Conservation (phyloP, 192 early-diverging fungal genomes). For the Coemansia aciculifera region DNA sequence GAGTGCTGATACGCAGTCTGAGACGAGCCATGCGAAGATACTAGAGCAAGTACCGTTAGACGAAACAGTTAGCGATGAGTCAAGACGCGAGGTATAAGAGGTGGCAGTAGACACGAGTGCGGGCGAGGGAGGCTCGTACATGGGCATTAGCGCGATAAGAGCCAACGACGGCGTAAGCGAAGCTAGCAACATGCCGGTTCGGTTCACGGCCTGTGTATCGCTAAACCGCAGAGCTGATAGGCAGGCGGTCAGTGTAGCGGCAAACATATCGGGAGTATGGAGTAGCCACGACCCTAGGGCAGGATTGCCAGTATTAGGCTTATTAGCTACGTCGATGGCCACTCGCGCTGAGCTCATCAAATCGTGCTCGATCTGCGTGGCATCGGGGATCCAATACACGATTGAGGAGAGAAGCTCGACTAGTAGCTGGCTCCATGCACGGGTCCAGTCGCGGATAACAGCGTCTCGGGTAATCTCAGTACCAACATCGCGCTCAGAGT, state of each 20-base stretch:
- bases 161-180: conserved; percentile 24
- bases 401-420: conserved; percentile 18
- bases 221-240: conserved; percentile 16
- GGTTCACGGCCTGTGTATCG: conserved; percentile 20
- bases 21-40: conserved; percentile 19
- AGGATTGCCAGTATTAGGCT: neutral
- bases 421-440: conserved; percentile 35
- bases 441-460: conserved; percentile 44
- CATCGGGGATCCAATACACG: conserved; percentile 23
- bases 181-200: conserved; percentile 13
- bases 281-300: conserved; percentile 18
- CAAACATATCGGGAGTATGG: conserved; percentile 10
- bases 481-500: conserved; percentile 2
- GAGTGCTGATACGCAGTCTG: conserved; percentile 4
- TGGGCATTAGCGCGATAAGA: conserved; percentile 23
- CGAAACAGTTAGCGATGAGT: neutral
- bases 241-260: conserved; percentile 8
- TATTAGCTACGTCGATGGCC: neutral
- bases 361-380: conserved; percentile 41
- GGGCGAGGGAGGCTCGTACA: conserved; percentile 36
- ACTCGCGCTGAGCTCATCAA: conserved; percentile 18
- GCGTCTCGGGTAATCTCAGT: conserved; percentile 41
- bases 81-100: conserved; percentile 24
- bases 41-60: neutral
- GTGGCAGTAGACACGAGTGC: conserved; percentile 23